Evolutionary conservation across 768 basidiomycete genomes (phyloP).

Genomic region (Panus rudis): DNA sequence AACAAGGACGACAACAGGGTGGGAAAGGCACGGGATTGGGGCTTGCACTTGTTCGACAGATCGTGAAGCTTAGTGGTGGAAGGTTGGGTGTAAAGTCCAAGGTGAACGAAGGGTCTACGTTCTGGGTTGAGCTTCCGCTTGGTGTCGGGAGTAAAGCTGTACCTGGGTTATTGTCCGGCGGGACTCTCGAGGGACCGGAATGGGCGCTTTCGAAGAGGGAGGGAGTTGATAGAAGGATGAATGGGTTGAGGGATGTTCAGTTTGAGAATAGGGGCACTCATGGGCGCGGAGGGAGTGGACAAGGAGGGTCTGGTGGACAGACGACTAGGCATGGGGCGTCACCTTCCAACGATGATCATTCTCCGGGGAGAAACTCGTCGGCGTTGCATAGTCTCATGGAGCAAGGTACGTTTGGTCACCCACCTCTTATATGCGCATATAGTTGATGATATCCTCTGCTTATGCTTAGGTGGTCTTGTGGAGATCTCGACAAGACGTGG

Average conservation of each 20-base stretch:
- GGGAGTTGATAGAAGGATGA: too few relatives aligned
- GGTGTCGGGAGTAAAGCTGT: slow-evolving; percentile 57
- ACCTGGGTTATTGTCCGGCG: slow-evolving; percentile 20
- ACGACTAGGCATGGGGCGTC: too few relatives aligned
- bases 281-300: too few relatives aligned
- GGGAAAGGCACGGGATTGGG: slow-evolving; percentile 52
- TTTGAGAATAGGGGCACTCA: too few relatives aligned
- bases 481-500: slow-evolving; percentile 46
- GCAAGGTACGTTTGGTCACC: slow-evolving; percentile 35
- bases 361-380: too few relatives aligned
- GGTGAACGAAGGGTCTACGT: slow-evolving; percentile 68
- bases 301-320: too few relatives aligned
- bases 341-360: too few relatives aligned
- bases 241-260: too few relatives aligned
- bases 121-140: slow-evolving; percentile 84
- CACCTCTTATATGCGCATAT: too few relatives aligned
- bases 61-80: slow-evolving; percentile 44
- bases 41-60: slow-evolving; percentile 45
- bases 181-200: slow-evolving; percentile 4
- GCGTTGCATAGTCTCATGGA: slow-evolving; percentile 66
- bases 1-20: slow-evolving; percentile 52
- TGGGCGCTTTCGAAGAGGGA: too few relatives aligned
- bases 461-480: slow-evolving; percentile 43
- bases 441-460: too few relatives aligned
- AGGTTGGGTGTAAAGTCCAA: slow-evolving; percentile 35